Evolutionary conservation across 441 rosid species (phyloP).

Genomic region (Pelargonium fulgidum): DNA sequence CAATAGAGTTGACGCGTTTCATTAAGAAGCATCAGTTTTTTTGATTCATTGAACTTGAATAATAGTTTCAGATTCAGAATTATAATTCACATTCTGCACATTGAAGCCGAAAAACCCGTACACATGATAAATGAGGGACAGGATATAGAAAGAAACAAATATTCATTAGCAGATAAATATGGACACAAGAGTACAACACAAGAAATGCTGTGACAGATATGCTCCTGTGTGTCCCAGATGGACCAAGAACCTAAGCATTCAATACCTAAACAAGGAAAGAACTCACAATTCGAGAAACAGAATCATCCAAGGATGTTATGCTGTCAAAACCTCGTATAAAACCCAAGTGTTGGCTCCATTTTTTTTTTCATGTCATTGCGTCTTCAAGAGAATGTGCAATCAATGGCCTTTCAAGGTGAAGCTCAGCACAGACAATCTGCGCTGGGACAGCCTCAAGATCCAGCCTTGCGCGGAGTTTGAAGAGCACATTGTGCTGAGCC

Average conservation of each 20-base stretch:
- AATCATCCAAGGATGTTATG: too few relatives aligned
- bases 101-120: not conserved
- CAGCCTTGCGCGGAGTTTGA: constrained; percentile 22
- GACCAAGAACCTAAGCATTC: not conserved
- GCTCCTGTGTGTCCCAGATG: not conserved
- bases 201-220: not conserved
- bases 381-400: not conserved
- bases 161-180: not conserved
- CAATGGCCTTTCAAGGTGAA: constrained; percentile 25
- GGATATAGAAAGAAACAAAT: not conserved
- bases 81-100: not conserved
- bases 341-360: too few relatives aligned
- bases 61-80: not conserved
- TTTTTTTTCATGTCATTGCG: too few relatives aligned
- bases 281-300: too few relatives aligned
- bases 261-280: not conserved
- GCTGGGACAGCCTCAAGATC: constrained; percentile 33
- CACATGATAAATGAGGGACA: not conserved
- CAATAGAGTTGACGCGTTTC: not conserved
- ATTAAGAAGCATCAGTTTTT: too few relatives aligned
- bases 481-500: constrained; percentile 21
- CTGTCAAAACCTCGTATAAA: too few relatives aligned
- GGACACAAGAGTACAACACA: not conserved
- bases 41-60: not conserved
- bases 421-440: constrained; percentile 25